A percentile compares a stretch with the other conserved stretches of the same genome.
Evolutionary conservation across 768 basidiomycete species (phyloP).

Genomic region (Lactifluus piperatus): DNA sequence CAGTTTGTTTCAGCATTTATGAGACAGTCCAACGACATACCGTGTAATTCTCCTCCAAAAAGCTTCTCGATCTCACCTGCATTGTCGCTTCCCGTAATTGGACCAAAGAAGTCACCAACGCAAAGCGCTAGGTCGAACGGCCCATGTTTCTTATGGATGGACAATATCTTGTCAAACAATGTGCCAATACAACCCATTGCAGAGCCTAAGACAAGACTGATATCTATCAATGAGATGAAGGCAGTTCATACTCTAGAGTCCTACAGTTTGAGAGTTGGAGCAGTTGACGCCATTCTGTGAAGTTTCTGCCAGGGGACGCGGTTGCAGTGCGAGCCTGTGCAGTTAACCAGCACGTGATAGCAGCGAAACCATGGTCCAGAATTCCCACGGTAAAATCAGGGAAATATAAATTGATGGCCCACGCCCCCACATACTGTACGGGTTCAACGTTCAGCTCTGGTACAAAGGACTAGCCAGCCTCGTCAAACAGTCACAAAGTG

Average conservation of each 20-base stretch:
- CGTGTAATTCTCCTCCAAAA: slow-evolving; percentile 58
- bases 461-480: no score
- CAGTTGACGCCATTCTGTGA: not conserved
- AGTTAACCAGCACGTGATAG: no score
- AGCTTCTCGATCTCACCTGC: slow-evolving; percentile 49
- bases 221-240: not conserved
- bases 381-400: no score
- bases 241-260: not conserved
- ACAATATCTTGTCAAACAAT: slow-evolving; percentile 73
- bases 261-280: slow-evolving; percentile 5
- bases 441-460: no score
- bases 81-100: slow-evolving; percentile 23
- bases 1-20: not conserved
- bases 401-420: no score
- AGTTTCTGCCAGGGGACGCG: not conserved
- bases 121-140: slow-evolving; percentile 83
- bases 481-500: no score
- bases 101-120: slow-evolving; percentile 80
- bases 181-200: slow-evolving; percentile 63
- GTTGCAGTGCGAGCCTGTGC: no score
- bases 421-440: no score
- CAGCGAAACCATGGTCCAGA: no score
- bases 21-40: slow-evolving; percentile 30
- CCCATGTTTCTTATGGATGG: slow-evolving; percentile 86
- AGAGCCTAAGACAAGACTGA: slow-evolving; percentile 72